Percentiles rank a stretch among this genome's conserved stretches.
Evolutionary conservation across 116 monocot species (phyloP).

Genomic region (Dioscorea cayenensis): DNA sequence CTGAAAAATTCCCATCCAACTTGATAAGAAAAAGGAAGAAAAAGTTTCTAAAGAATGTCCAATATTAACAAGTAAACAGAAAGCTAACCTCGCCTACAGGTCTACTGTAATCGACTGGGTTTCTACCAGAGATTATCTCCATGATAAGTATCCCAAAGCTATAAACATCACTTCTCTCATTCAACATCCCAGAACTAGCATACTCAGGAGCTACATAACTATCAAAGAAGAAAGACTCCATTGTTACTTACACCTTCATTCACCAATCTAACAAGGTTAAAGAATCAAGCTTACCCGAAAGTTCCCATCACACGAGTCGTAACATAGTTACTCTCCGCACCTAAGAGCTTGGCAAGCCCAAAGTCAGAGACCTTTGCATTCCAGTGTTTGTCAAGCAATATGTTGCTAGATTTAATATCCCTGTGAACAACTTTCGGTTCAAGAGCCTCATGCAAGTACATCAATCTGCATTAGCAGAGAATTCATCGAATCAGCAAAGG

Average conservation of each 20-base stretch:
- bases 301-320: conserved; percentile 96
- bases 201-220: conserved; percentile 96
- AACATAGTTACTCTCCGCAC: conserved; percentile 66
- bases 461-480: conserved; percentile 32
- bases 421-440: conserved; percentile 92
- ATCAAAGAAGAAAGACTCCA: conserved; percentile 8
- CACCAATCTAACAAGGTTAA: neutral
- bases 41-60: neutral
- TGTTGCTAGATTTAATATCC: conserved; percentile 86
- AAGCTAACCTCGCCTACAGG: conserved; percentile 66
- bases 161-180: conserved; percentile 92
- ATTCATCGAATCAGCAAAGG: neutral
- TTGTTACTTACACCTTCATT: neutral
- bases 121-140: conserved; percentile 82
- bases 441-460: conserved; percentile 87
- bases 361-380: conserved; percentile 90
- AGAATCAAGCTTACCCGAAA: conserved; percentile 49
- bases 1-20: conserved; percentile 24
- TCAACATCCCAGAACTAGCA: conserved; percentile 86
- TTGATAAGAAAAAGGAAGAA: neutral
- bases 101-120: conserved; percentile 71
- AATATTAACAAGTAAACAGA: neutral
- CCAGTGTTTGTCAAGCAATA: conserved; percentile 80
- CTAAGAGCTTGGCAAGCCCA: conserved; percentile 88
- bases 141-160: conserved; percentile 92